These are phyloP conservation scores for Candida lessepsii DNA, from an alignment of 805 yeast species.

Conservation along the genomic window DNA sequence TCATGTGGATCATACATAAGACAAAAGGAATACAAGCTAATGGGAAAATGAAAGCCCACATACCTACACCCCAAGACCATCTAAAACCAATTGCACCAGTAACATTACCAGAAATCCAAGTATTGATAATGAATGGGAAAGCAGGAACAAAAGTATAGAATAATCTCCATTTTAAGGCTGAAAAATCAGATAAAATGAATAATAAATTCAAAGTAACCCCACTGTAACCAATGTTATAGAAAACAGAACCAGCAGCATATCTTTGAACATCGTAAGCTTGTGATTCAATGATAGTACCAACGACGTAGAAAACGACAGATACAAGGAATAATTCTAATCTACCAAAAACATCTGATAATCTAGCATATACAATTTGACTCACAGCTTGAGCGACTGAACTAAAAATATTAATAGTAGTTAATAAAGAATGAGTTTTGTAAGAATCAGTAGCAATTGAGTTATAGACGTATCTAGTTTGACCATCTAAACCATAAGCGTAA, in stretches of 20 bases:
- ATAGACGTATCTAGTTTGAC: conserved; percentile 45
- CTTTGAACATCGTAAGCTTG: conserved; percentile 57
- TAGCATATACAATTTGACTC: conserved; percentile 59
- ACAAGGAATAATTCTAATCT: conserved; percentile 51
- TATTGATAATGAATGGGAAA: conserved; percentile 69
- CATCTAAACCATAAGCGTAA: conserved; percentile 60
- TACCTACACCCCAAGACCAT: conserved; percentile 79
- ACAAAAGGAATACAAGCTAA: conserved; percentile 58
- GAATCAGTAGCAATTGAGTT: conserved; percentile 47
- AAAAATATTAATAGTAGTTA: conserved; percentile 58
- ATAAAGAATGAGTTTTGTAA: conserved; percentile 53
- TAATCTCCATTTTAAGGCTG: conserved; percentile 69
- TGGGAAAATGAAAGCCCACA: conserved; percentile 79
- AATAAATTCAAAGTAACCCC: conserved; percentile 58
- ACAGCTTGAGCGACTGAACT: conserved; percentile 62
- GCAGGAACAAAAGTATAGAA: conserved; percentile 63
- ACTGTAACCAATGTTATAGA: conserved; percentile 52
- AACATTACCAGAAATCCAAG: conserved; percentile 72
- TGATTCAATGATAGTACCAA: conserved; percentile 64
- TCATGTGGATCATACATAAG: conserved; percentile 54
- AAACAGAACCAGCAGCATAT: conserved; percentile 64
- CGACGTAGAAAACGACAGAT: conserved; percentile 52
- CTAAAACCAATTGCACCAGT: conserved; percentile 36
- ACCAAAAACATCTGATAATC: conserved; percentile 66
- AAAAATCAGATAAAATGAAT: conserved; percentile 62